Evolutionary conservation across 441 rosid genomes (phyloP).

Genomic region (Arabidopsis hybrid): DNA sequence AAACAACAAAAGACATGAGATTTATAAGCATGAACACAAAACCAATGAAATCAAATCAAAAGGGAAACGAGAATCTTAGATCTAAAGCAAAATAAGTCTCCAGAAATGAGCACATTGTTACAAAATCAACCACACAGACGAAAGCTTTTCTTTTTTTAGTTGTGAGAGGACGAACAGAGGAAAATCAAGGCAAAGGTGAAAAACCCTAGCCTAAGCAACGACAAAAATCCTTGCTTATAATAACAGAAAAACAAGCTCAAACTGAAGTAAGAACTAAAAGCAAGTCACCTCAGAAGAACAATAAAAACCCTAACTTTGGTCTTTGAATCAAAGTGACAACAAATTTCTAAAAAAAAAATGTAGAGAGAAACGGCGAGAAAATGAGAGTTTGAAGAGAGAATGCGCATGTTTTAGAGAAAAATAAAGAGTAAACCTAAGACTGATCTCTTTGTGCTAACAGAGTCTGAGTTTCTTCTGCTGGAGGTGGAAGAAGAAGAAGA

Average conservation of each 20-base stretch:
- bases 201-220: conserved; percentile 6
- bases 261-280: neutral
- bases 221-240: neutral
- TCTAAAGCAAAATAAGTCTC: neutral
- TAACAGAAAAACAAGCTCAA: neutral
- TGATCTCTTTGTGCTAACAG: neutral
- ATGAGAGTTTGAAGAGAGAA: neutral
- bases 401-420: neutral
- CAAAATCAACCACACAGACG: neutral
- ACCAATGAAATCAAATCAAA: neutral
- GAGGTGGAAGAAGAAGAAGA: conserved; percentile 11
- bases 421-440: neutral
- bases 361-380: neutral
- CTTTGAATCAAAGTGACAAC: neutral
- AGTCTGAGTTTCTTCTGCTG: neutral
- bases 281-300: neutral
- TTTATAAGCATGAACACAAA: conserved; percentile 7
- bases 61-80: neutral
- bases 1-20: neutral
- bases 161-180: neutral
- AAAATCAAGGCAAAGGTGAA: neutral
- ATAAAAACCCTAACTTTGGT: conserved; percentile 18
- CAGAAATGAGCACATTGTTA: neutral
- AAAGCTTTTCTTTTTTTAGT: neutral
- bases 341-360: neutral